A percentile compares a stretch with the other conserved stretches of the same genome.
Conservation (phyloP, 164 flowering plant species). For the Pachysandra terminalis region DNA sequence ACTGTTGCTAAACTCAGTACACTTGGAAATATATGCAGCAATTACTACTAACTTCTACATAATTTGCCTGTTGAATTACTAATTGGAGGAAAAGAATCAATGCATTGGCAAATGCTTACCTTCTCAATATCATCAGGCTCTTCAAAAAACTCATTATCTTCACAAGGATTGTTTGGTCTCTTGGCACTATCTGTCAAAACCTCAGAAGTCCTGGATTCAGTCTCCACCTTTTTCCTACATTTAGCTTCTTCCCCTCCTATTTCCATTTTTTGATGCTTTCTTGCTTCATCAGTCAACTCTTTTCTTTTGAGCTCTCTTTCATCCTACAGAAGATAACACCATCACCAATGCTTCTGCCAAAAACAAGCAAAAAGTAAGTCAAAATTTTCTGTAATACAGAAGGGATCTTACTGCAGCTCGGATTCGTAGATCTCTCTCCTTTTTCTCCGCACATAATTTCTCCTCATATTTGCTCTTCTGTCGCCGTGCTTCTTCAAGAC, state of each 20-base stretch:
- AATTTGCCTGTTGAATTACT: not conserved
- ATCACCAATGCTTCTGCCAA: constrained; percentile 1
- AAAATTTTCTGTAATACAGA: not conserved
- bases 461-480: constrained; percentile 45
- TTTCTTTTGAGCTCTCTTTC: constrained; percentile 26
- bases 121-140: constrained; percentile 19
- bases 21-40: not conserved
- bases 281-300: constrained; percentile 28
- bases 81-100: too few relatives aligned
- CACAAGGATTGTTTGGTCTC: constrained; percentile 16
- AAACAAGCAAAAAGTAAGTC: not conserved
- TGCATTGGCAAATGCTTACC: constrained; percentile 28
- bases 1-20: too few relatives aligned
- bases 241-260: constrained; percentile 20
- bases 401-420: constrained; percentile 32
- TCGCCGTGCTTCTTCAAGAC: constrained; percentile 45
- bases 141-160: constrained; percentile 17
- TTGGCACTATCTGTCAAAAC: constrained; percentile 12
- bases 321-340: constrained; percentile 34
- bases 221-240: constrained; percentile 15
- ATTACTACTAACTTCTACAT: not conserved
- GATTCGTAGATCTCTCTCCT: constrained; percentile 32
- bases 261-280: constrained; percentile 23
- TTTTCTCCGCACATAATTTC: constrained; percentile 43
- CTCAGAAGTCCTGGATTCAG: constrained; percentile 13